Conservation (phyloP, 2,329 filamentous ascomycete species). For the Curvularia sp. region DNA sequence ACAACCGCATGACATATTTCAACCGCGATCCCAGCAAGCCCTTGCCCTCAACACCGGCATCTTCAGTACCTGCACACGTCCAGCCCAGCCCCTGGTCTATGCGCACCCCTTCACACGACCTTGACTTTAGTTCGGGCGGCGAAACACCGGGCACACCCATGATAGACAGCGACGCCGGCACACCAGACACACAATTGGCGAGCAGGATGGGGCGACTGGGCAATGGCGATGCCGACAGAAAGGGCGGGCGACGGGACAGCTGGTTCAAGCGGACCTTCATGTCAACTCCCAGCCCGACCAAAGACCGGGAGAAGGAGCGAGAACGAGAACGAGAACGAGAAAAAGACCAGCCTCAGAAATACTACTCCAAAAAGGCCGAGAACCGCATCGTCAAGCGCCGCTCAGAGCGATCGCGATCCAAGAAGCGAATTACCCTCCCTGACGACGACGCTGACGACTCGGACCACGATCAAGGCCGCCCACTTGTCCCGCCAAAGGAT, state of each 20-base stretch:
- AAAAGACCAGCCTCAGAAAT: constrained; percentile 29
- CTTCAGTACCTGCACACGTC: constrained; percentile 38
- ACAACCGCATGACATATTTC: constrained; percentile 61
- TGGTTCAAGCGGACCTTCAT: constrained; percentile 37
- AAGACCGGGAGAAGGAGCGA: constrained; percentile 45
- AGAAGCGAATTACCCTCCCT: constrained; percentile 30
- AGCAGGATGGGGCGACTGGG: constrained; percentile 38
- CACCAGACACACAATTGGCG: constrained; percentile 50
- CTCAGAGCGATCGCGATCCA: constrained; percentile 31
- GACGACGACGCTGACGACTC: constrained; percentile 38
- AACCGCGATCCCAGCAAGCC: constrained; percentile 46
- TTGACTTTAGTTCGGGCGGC: constrained; percentile 57
- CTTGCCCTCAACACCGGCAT: constrained; percentile 39
- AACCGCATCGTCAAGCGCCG: constrained; percentile 48
- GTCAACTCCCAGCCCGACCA: constrained; percentile 50
- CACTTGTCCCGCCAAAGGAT: constrained; percentile 5
- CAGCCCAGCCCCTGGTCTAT: constrained; percentile 45
- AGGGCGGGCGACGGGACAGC: constrained; percentile 43
- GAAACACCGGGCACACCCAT: constrained; percentile 58
- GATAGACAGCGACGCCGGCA: constrained; percentile 54
- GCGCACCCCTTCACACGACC: constrained; percentile 47
- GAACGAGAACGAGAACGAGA: constrained; percentile 38
- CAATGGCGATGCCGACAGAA: constrained; percentile 43
- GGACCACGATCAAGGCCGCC: constrained; percentile 26
- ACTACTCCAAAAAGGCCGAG: constrained; percentile 50